A percentile compares a stretch with the other conserved stretches of the same genome.
Evolutionary conservation across 116 monocot genomes (phyloP).

Genomic region (Thalassia testudinum): DNA sequence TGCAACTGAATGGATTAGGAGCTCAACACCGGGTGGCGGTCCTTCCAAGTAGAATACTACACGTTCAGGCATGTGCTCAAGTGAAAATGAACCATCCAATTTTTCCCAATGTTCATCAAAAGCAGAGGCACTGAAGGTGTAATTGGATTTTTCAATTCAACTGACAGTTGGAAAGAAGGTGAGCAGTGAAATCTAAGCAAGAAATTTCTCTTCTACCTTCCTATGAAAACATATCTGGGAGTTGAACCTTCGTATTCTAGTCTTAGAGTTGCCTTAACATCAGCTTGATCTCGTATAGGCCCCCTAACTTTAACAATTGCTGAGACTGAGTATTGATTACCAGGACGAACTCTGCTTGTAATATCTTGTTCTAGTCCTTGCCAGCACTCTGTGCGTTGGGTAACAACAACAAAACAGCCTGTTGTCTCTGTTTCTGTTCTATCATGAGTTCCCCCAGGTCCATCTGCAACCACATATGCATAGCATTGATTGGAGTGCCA

Average conservation of each 20-base stretch:
- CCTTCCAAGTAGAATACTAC: slow-evolving; percentile 76
- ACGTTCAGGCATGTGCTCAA: slow-evolving; percentile 36
- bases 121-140: slow-evolving; percentile 26
- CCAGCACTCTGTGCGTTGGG: slow-evolving; percentile 59
- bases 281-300: slow-evolving; percentile 15
- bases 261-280: slow-evolving; percentile 53
- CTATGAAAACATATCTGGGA: slow-evolving; percentile 13
- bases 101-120: slow-evolving; percentile 48
- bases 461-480: slow-evolving; percentile 38
- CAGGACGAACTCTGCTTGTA: slow-evolving; percentile 31
- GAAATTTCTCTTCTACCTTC: neutral
- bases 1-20: slow-evolving; percentile 51
- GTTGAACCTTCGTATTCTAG: slow-evolving; percentile 34
- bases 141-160: neutral
- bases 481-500: slow-evolving; percentile 73
- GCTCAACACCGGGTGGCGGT: slow-evolving; percentile 57
- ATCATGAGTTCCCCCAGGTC: slow-evolving; percentile 9
- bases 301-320: slow-evolving; percentile 55
- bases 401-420: slow-evolving; percentile 41
- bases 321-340: slow-evolving; percentile 29
- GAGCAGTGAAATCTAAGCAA: no score
- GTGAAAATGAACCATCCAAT: slow-evolving; percentile 66
- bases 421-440: neutral
- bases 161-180: no score
- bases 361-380: slow-evolving; percentile 94